Evolutionary conservation across 768 basidiomycete genomes (phyloP).

Genomic region (Lentinula sp.): DNA sequence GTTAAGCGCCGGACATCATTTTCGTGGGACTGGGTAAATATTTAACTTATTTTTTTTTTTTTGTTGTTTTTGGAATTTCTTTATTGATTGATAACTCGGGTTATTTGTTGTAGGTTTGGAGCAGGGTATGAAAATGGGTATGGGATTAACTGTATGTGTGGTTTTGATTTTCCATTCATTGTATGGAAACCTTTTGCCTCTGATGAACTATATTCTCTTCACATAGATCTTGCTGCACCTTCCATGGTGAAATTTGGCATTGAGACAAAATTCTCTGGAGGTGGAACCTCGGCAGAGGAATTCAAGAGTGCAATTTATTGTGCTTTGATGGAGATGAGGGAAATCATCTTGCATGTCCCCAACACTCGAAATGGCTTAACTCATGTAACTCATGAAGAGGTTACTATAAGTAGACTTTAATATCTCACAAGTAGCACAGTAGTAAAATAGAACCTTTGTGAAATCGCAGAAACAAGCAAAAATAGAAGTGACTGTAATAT

Average conservation of each 20-base stretch:
- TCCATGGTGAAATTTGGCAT: slow-evolving; percentile 86
- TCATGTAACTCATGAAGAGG: neutral
- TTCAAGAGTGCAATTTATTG: slow-evolving; percentile 60
- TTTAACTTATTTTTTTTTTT: too few relatives aligned
- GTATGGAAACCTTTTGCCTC: neutral
- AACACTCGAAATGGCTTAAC: neutral
- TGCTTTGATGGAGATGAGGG: slow-evolving; percentile 66
- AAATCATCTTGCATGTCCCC: slow-evolving; percentile 31
- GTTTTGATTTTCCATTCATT: neutral
- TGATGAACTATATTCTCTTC: slow-evolving; percentile 1
- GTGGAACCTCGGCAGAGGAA: slow-evolving; percentile 59
- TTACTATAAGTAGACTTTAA: neutral
- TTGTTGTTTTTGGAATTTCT: too few relatives aligned
- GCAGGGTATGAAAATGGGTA: slow-evolving; percentile 80
- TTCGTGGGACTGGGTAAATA: slow-evolving; percentile 76
- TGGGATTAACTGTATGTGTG: slow-evolving; percentile 80
- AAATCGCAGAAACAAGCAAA: too few relatives aligned
- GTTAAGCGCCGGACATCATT: slow-evolving; percentile 77
- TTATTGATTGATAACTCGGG: too few relatives aligned
- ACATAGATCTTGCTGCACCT: slow-evolving; percentile 72
- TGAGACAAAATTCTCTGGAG: slow-evolving; percentile 77
- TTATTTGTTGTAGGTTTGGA: slow-evolving; percentile 52
- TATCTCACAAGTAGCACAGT: neutral
- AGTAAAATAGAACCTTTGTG: too few relatives aligned
- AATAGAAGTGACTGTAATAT: neutral